Evolutionary conservation across 2,329 filamentous ascomycete species (phyloP), one percentile per base, ranked within the genome.

Genomic region (Amauroascus niger): DNA sequence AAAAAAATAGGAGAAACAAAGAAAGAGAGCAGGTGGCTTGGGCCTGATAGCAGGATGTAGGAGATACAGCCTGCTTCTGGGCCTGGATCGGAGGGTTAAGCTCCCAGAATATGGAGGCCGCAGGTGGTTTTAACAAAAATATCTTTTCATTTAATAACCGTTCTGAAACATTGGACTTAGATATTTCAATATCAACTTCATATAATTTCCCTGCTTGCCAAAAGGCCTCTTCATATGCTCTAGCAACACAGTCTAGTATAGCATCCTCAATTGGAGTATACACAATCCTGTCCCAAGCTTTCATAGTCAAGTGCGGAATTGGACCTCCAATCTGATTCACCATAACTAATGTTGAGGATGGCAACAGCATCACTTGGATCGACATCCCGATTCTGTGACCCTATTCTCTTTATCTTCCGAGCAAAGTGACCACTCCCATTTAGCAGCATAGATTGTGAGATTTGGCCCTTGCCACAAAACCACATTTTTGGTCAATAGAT

Each of bases 371-470:
- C 64, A 13, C 49, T 54, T 18, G 64, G 56, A 52, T 67, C 65
- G 1, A 58, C 49, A 18, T 55, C 59, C 5, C 55, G 55, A 45
- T 63, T 64, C 1, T 55, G 40, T 14, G 58, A 55, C 6, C 55
- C 53, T 37, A 67, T 63, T 35, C 64, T 55, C 26, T 64, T 55
- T 30, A 67, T 41, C 37, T 67, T 67, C n/a, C 63, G 58, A 41
- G 66, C 64, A 14, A n/a, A 67, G 57, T 47, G 44, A 47, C 65
- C 65, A 67, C 49, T 68, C 62, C 18, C 66, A 55, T 20, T 64
- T 64, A 4, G 59, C 62, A 3, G 65, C 65, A 8, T 66, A 59
- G 30, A 67, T 56, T 18, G 58, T 53, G 5, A 68, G 45, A 32
- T 65, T 54, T 13, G 59, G 44, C 1, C 64, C 65, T 24, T 59